Evolutionary conservation across 208 protist species (phyloP).

Genomic region (Crithidia acanthocephali): DNA sequence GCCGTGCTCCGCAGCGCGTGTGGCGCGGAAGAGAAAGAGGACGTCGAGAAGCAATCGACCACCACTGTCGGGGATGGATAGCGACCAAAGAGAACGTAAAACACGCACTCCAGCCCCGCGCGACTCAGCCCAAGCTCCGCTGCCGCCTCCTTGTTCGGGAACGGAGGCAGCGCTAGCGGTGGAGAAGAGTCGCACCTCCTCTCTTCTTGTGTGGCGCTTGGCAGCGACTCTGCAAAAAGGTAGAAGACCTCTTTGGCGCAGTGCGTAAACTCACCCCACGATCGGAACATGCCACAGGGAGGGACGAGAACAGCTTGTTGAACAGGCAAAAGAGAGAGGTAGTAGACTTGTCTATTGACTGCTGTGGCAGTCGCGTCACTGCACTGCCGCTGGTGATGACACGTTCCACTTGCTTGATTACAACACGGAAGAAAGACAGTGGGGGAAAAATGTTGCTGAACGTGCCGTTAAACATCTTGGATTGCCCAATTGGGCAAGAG

Average conservation of each 20-base stretch:
- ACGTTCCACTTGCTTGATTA: too few relatives aligned
- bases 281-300: constrained; percentile 81
- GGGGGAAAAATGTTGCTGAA: too few relatives aligned
- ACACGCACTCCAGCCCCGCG: constrained; percentile 29
- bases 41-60: constrained; percentile 12
- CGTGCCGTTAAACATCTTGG: too few relatives aligned
- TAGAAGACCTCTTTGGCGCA: constrained; percentile 56
- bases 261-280: constrained; percentile 45
- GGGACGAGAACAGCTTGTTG: too few relatives aligned
- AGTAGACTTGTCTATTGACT: too few relatives aligned
- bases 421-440: too few relatives aligned
- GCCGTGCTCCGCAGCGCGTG: neutral
- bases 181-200: neutral
- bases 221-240: constrained; percentile 30
- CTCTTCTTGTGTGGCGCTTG: neutral
- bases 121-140: constrained; percentile 9
- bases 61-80: constrained; percentile 22
- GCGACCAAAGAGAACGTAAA: constrained; percentile 37
- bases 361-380: too few relatives aligned
- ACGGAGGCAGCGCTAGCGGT: neutral
- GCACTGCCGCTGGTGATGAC: too few relatives aligned
- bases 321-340: too few relatives aligned
- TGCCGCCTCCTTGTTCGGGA: neutral
- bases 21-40: neutral
- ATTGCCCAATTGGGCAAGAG: too few relatives aligned